phyloP scores from a whole-genome alignment of 2,329 filamentous ascomycete species.

The Paecilomyces dactylethromorphus region DNA sequence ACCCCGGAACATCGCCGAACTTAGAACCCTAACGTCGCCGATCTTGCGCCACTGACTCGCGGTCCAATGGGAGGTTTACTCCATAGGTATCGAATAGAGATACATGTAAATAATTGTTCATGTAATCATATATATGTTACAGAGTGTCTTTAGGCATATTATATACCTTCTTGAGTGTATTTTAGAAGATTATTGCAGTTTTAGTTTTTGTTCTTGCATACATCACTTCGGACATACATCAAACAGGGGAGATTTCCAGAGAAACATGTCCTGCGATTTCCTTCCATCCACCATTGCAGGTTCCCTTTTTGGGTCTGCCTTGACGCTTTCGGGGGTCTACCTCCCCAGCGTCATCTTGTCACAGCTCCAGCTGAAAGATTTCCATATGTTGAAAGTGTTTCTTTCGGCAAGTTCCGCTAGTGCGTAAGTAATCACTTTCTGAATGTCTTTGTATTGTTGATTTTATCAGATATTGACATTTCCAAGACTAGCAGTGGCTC shows the following conservation, averaged over 20 bases:
- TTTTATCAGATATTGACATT: no score
- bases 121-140: no score
- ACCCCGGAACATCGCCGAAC: not conserved
- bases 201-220: no score
- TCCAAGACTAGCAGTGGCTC: not conserved
- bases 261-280: not conserved
- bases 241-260: not conserved
- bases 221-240: no score
- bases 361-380: not conserved
- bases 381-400: not conserved
- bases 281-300: not conserved
- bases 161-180: no score
- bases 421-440: not conserved
- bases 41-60: not conserved
- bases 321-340: not conserved
- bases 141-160: no score
- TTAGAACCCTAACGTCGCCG: not conserved
- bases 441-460: not conserved
- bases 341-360: not conserved
- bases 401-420: not conserved
- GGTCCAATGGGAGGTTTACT: not conserved
- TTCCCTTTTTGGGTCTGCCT: not conserved
- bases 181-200: no score
- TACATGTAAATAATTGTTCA: no score
- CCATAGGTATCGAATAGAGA: no score